phyloP scores from a whole-genome alignment of 257 asterid genomes.

The Ocimum tenuiflorum region DNA sequence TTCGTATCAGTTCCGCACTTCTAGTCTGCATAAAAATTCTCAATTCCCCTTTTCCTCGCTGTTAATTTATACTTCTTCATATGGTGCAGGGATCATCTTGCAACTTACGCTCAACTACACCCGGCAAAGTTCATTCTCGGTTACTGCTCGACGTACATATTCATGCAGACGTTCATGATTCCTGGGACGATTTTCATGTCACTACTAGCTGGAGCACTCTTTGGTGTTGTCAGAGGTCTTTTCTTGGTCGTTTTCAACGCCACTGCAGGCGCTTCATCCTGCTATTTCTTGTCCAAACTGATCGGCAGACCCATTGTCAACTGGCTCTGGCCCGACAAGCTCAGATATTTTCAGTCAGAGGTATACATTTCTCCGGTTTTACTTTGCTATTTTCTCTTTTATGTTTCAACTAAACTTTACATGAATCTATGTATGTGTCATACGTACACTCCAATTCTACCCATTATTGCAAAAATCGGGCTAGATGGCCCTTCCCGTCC shows the following conservation, averaged over 20 bases:
- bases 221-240: constrained; percentile 83
- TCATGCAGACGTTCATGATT: constrained; percentile 99
- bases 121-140: constrained; percentile 86
- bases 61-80: constrained; percentile 1
- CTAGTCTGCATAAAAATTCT: too few relatives aligned
- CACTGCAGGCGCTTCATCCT: constrained; percentile 96
- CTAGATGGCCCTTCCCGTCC: too few relatives aligned
- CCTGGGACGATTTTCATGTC: constrained; percentile 99
- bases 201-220: constrained; percentile 91
- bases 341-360: constrained; percentile 86
- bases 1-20: not conserved
- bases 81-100: constrained; percentile 70
- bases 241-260: constrained; percentile 90
- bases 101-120: constrained; percentile 57
- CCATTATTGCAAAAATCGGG: too few relatives aligned
- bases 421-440: not conserved
- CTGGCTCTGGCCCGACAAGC: constrained; percentile 93
- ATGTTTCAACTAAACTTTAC: too few relatives aligned
- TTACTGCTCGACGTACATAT: constrained; percentile 90
- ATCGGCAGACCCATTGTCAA: constrained; percentile 81
- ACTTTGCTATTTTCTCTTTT: not conserved
- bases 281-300: constrained; percentile 83
- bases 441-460: too few relatives aligned
- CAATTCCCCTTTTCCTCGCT: not conserved
- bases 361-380: constrained; percentile 27